phyloP scores from a whole-genome alignment of 768 basidiomycete genomes.

The Mycena leptocephala region DNA sequence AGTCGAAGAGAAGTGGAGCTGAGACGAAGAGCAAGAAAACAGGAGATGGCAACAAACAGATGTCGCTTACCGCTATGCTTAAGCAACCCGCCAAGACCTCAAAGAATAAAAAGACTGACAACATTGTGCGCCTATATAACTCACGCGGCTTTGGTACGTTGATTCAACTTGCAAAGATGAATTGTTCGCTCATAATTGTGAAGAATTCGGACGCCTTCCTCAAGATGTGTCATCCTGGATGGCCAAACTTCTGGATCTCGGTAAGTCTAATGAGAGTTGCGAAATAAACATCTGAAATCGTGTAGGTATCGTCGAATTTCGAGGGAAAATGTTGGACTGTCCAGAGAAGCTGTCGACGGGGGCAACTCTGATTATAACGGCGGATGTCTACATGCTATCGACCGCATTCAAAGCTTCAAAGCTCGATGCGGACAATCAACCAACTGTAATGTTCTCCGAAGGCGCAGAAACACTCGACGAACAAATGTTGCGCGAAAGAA shows the following conservation, averaged over 20 bases:
- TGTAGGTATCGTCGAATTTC: constrained; percentile 77
- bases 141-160: constrained; percentile 74
- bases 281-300: constrained; percentile 2
- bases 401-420: constrained; percentile 76
- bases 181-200: constrained; percentile 5
- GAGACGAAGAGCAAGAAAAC: constrained; percentile 54
- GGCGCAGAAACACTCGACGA: constrained; percentile 88
- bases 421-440: constrained; percentile 50
- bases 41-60: constrained; percentile 71
- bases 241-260: constrained; percentile 80
- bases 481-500: constrained; percentile 84
- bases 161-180: neutral
- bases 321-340: constrained; percentile 84
- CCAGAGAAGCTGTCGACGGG: constrained; percentile 82
- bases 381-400: constrained; percentile 79
- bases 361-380: constrained; percentile 82
- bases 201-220: constrained; percentile 86
- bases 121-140: constrained; percentile 79
- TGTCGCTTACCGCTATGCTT: constrained; percentile 77
- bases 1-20: constrained; percentile 41
- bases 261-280: constrained; percentile 52
- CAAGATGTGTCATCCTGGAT: constrained; percentile 83
- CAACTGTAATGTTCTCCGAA: constrained; percentile 73
- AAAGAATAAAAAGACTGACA: constrained; percentile 74
- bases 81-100: constrained; percentile 66